phyloP scores from a whole-genome alignment of 805 yeast species.

The Saccharomycopsis microspora region DNA sequence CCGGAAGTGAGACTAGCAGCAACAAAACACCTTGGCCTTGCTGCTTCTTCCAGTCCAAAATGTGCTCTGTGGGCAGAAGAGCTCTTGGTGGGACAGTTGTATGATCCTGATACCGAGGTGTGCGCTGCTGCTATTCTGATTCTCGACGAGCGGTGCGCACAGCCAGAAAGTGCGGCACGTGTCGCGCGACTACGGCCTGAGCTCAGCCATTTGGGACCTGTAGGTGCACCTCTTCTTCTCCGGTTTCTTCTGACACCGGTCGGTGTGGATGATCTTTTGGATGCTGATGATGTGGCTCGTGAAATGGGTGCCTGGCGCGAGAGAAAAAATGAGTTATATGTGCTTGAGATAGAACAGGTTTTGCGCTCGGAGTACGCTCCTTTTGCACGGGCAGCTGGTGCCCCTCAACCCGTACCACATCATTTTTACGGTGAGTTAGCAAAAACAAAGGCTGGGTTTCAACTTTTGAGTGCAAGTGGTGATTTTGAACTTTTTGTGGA shows the following conservation, averaged over 20 bases:
- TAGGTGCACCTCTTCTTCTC: slow-evolving; percentile 46
- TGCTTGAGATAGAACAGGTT: slow-evolving; percentile 33
- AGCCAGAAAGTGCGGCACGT: slow-evolving; percentile 33
- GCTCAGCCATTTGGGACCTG: slow-evolving; percentile 37
- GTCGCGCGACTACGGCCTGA: slow-evolving; percentile 48
- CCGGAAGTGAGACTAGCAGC: slow-evolving; percentile 42
- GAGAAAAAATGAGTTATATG: slow-evolving; percentile 33
- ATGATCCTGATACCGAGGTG: slow-evolving; percentile 50
- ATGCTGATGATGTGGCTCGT: slow-evolving; percentile 44
- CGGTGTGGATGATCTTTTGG: slow-evolving; percentile 60
- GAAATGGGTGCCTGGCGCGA: slow-evolving; percentile 64
- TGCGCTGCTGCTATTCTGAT: slow-evolving; percentile 44
- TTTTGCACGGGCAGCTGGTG: slow-evolving; percentile 3
- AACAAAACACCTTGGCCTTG: slow-evolving; percentile 38
- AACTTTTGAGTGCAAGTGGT: slow-evolving; percentile 35
- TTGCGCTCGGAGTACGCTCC: slow-evolving; percentile 19
- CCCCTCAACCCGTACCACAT: slow-evolving; percentile 31
- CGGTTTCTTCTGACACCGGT: slow-evolving; percentile 50
- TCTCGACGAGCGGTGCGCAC: slow-evolving; percentile 40
- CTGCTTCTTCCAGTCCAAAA: slow-evolving; percentile 6
- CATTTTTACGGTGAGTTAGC: slow-evolving; percentile 77
- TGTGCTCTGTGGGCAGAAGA: slow-evolving; percentile 35
- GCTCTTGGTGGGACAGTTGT: slow-evolving; percentile 52
- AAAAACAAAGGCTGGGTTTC: slow-evolving; percentile 71
- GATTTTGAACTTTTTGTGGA: slow-evolving; percentile 18